These are phyloP conservation scores for Mangifera indica DNA, from an alignment of 345 rosid genomes.

Conservation along the genomic window DNA sequence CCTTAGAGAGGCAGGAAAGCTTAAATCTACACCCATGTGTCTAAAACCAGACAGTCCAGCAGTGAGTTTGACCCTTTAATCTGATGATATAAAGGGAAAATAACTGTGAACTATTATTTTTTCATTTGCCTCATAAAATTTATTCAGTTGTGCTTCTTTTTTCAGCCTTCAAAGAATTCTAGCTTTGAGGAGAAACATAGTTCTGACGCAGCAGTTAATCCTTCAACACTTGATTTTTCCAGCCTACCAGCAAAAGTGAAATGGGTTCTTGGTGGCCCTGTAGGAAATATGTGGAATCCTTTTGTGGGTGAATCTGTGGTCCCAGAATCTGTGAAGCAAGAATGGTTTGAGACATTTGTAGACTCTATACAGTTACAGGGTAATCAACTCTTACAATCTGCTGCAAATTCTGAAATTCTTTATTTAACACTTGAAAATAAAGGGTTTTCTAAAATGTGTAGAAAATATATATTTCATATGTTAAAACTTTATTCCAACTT, in stretches of 20 bases:
- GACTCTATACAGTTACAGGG: conserved; percentile 24
- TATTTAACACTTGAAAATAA: not conserved
- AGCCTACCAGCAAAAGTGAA: conserved; percentile 44
- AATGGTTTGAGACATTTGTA: conserved; percentile 52
- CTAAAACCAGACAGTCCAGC: not conserved
- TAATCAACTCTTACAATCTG: not conserved
- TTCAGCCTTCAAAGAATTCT: conserved; percentile 21
- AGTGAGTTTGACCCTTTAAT: not conserved
- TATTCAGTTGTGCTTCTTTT: not conserved
- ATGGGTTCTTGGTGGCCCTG: conserved; percentile 55
- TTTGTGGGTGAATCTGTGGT: conserved; percentile 38
- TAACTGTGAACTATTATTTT: not conserved
- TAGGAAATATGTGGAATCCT: conserved; percentile 42
- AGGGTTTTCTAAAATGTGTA: not conserved
- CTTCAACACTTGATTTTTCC: conserved; percentile 17
- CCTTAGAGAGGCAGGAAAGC: conserved; percentile 3
- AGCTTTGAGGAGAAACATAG: conserved; percentile 8
- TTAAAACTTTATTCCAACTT: not conserved
- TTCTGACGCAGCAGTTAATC: conserved; percentile 12
- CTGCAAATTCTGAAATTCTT: not conserved
- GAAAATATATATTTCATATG: not conserved
- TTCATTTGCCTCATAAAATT: not conserved
- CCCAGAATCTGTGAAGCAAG: conserved; percentile 37
- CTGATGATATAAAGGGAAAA: not conserved
- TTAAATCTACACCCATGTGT: not conserved